Conservation (phyloP, 257 asterid genomes). For the Nicotiana tabacum region DNA sequence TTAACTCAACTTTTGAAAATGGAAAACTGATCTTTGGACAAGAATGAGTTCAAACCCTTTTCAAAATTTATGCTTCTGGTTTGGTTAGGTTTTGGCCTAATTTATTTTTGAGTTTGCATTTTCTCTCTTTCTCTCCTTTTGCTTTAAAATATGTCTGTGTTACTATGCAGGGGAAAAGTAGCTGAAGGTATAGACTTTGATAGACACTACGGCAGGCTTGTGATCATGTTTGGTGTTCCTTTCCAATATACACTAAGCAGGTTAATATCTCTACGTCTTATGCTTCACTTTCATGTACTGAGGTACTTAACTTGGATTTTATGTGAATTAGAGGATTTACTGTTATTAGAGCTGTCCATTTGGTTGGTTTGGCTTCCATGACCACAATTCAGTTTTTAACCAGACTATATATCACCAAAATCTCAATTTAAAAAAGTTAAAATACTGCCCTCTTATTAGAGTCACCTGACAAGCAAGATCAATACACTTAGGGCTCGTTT, state of each 20-base stretch:
- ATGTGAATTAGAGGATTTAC: too few relatives aligned
- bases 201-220: conserved; percentile 97
- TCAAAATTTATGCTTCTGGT: background rate
- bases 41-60: background rate
- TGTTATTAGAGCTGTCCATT: too few relatives aligned
- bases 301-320: too few relatives aligned
- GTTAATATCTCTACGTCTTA: conserved; percentile 16
- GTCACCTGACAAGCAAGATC: too few relatives aligned
- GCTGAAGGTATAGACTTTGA: conserved; percentile 99
- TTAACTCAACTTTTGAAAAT: background rate
- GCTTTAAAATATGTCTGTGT: background rate
- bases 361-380: too few relatives aligned
- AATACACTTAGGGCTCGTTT: too few relatives aligned
- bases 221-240: conserved; percentile 95
- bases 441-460: too few relatives aligned
- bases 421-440: too few relatives aligned
- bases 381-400: too few relatives aligned
- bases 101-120: background rate
- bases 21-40: background rate
- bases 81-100: background rate
- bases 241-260: conserved; percentile 95
- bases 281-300: background rate
- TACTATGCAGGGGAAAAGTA: conserved; percentile 83
- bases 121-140: background rate
- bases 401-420: too few relatives aligned